phyloP scores from a whole-genome alignment of 139 green algal genomes.

The Eudorina sp. region DNA sequence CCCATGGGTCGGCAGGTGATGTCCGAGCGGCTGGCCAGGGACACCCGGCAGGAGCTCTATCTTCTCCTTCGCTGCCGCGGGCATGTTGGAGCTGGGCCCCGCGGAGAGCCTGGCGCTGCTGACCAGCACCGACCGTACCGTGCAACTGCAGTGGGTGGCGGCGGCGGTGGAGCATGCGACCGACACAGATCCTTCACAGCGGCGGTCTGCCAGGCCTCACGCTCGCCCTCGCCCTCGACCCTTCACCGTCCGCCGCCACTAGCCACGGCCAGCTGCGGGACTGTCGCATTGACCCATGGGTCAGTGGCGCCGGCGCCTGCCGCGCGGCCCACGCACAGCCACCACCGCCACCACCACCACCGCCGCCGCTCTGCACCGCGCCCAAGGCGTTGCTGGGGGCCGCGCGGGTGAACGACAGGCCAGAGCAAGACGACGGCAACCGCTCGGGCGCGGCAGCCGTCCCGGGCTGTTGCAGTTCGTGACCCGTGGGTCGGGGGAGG shows the following conservation, averaged over 20 bases:
- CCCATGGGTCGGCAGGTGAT: no score
- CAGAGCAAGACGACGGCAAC: neutral
- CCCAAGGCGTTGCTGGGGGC: neutral
- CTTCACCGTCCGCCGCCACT: neutral
- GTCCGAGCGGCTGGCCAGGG: constrained; percentile 47
- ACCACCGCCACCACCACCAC: neutral
- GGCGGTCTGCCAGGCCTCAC: neutral
- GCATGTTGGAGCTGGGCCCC: constrained; percentile 55
- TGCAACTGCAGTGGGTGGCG: constrained; percentile 51
- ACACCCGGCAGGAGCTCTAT: constrained; percentile 58
- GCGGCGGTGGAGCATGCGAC: constrained; percentile 43
- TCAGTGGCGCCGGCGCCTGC: neutral
- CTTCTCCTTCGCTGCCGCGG: constrained; percentile 61
- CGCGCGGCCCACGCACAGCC: neutral
- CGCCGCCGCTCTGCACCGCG: neutral
- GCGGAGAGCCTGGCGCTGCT: constrained; percentile 60
- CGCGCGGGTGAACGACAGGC: neutral
- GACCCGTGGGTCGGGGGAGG: no score
- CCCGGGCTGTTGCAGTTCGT: neutral
- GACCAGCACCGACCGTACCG: constrained; percentile 47
- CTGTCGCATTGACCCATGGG: neutral
- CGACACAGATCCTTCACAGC: constrained; percentile 38
- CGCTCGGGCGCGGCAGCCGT: neutral
- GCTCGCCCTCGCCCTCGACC: neutral
- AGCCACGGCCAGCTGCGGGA: no score